Evolutionary conservation across 768 basidiomycete genomes (phyloP).

Genomic region (Fistulinella prunicolor): DNA sequence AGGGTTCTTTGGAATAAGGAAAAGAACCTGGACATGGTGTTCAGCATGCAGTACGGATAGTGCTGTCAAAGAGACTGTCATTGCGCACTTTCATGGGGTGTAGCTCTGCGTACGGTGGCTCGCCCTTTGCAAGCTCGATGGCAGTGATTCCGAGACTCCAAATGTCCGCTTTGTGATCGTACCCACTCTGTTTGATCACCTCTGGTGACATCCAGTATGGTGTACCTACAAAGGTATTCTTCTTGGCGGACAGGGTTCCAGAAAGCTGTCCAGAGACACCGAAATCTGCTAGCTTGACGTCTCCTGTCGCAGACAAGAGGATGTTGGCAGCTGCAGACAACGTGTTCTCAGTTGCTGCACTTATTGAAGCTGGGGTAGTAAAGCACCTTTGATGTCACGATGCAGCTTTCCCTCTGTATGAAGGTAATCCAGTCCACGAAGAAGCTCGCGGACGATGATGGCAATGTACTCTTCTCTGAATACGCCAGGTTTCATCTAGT

Average conservation of each 20-base stretch:
- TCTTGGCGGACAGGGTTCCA: slow-evolving; percentile 88
- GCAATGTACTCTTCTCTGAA: slow-evolving; percentile 99
- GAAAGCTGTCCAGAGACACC: slow-evolving; percentile 98
- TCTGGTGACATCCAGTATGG: slow-evolving; percentile 99
- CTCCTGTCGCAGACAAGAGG: slow-evolving; percentile 84
- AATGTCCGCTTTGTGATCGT: slow-evolving; percentile 98
- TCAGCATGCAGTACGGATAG: background rate
- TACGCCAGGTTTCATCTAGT: slow-evolving; percentile 95
- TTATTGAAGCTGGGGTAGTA: background rate
- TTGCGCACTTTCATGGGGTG: slow-evolving; percentile 94
- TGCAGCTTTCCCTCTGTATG: slow-evolving; percentile 96
- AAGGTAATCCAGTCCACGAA: slow-evolving; percentile 91
- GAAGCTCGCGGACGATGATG: slow-evolving; percentile 89
- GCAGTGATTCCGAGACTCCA: slow-evolving; percentile 98
- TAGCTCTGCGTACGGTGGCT: slow-evolving; percentile 96
- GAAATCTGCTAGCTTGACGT: slow-evolving; percentile 98
- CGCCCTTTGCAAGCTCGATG: slow-evolving; percentile 95
- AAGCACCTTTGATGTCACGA: slow-evolving; percentile 94
- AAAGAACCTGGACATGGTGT: slow-evolving; percentile 65
- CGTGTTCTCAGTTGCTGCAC: background rate
- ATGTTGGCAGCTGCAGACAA: slow-evolving; percentile 80
- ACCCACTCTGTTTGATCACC: slow-evolving; percentile 99
- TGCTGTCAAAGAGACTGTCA: background rate
- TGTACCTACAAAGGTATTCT: slow-evolving; percentile 97
- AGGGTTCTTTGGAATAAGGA: slow-evolving; percentile 97